Evolutionary conservation across 495 filamentous ascomycete species (phyloP), one percentile per base, ranked within the genome.

Genomic region (Talaromyces thailandensis): DNA sequence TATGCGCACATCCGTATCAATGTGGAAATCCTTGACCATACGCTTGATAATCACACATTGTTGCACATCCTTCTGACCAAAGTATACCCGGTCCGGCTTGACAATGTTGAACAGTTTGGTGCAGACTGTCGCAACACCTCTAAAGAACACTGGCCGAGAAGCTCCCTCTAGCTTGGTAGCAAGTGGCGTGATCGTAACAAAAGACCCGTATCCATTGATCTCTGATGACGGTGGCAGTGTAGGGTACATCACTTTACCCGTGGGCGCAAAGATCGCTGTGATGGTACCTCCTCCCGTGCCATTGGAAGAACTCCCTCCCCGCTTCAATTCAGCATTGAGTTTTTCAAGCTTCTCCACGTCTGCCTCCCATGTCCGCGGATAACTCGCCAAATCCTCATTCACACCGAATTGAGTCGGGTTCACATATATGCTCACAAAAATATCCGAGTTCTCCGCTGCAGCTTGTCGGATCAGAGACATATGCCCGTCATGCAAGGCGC

Each of bases 21-120:
- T 67, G 69, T 89, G 87, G 65, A 99, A 93, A 69, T 99, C 94
- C 64, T 83, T 75, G 3, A 97, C 89, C 85, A 99, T 83, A 7
- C 89, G 83, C 71, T 83, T 84, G 68, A 99, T 90, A 6, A 99
- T 82, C 7, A 93, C 89, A 0, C 91, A 95, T 76, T 99, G 94
- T 75, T 99, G 94, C 18, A 97, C 84, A 68, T 99, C 94, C 76
- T 99, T 98, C 75, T 98, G 95, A 1, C 94, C 94, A 73, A 99
- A 97, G 70, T 96, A 99, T 1, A 92, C 95, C 50, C 84, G 84
- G 48, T 96, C 90, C 2, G 94, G 91, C 65, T 86, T 81, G 43
- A 92, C 87, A 56, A 93, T 90, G 69, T 97, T 98, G 75, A 98
- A 94, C 24, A 98, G 76, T 80, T 98, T 98, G 87, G 92, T 93